phyloP scores from a whole-genome alignment of 176 grass and related monocot species.

The Urochloa ruziziensis region DNA sequence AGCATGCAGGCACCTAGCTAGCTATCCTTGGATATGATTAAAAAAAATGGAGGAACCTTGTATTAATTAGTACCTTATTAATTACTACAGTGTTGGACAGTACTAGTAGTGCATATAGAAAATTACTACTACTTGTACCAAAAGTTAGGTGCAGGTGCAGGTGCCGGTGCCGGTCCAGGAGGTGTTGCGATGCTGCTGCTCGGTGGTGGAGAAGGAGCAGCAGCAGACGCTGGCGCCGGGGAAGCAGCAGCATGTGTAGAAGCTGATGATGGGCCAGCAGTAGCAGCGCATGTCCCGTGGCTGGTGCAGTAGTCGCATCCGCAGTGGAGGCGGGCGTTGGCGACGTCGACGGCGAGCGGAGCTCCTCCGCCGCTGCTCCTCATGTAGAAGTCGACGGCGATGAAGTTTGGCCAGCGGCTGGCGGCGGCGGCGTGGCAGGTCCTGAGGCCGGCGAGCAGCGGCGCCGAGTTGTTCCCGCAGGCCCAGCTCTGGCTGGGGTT shows the following conservation, averaged over 20 bases:
- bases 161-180: not conserved
- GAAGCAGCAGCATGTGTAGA: no score
- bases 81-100: no score
- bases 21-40: no score
- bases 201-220: no score
- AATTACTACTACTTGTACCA: no score
- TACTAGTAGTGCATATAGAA: no score
- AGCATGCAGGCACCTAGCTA: no score
- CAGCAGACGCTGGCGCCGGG: no score
- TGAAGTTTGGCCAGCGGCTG: conserved; percentile 59
- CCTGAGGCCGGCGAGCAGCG: conserved; percentile 45
- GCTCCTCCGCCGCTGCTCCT: conserved; percentile 75
- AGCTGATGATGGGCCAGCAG: not conserved
- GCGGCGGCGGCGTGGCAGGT: conserved; percentile 41
- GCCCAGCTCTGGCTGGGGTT: conserved; percentile 49
- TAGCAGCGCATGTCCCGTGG: no score
- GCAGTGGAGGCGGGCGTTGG: conserved; percentile 76
- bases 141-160: no score
- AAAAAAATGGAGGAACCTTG: no score
- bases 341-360: conserved; percentile 65
- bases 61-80: no score
- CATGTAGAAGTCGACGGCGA: conserved; percentile 76
- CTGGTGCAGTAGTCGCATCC: conserved; percentile 71
- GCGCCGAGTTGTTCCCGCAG: conserved; percentile 61
- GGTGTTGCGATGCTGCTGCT: not conserved